Base-by-base conservation (phyloP, 768 basidiomycete genomes). In the Tylopilus sp. region DNA sequence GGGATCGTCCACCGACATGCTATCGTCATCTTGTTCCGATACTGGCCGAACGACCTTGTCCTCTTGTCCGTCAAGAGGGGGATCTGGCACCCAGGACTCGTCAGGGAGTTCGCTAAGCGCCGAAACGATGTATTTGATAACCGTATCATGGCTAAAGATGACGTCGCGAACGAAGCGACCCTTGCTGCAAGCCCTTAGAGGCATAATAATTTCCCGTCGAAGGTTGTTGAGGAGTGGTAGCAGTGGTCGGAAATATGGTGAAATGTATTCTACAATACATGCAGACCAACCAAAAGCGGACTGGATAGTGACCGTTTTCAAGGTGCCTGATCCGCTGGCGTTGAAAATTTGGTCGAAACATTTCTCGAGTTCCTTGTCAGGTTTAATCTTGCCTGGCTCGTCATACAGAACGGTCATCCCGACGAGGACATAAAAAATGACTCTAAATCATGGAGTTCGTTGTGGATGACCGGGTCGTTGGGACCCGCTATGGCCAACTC, bases 341-440 rank as follows among this genome's bases (percentile, higher is more conserved):
- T 51, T 51, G 50, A 51, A 51, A 14, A 51, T 42, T 6, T 30
- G 28, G 21, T 51, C 19, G 6, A 45, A 45, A 4, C 21, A 51
- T 1, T 37, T 4, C 7, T 37, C 16, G 3, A 51, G n/a, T 1
- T 45, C 34, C 3, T 29, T 22, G 5, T 51, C 36, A 0, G 34
- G 34, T n/a, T 45, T 51, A 1, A 4, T 19, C n/a, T 45, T 45
- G 14, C n/a, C 19, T 1, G 26, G 50, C 6, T 29, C 31, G 3
- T 51, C 13, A 9, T 45, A 52, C 19, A 52, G 12, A 14, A 52
- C 8, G 1, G 1, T 11, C 12, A 51, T 45, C 1, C 50, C 43
- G 16, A 33, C 31, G 10, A 33, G 31, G 31, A 33, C 31, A 33
- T 33, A 33, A 33, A 33, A 12, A 36, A 44, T 13, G 34, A 51